Percentiles rank a stretch among this genome's conserved stretches.
Evolutionary conservation across 2,329 filamentous ascomycete genomes (phyloP).

Genomic region (Aspergillus terreus): DNA sequence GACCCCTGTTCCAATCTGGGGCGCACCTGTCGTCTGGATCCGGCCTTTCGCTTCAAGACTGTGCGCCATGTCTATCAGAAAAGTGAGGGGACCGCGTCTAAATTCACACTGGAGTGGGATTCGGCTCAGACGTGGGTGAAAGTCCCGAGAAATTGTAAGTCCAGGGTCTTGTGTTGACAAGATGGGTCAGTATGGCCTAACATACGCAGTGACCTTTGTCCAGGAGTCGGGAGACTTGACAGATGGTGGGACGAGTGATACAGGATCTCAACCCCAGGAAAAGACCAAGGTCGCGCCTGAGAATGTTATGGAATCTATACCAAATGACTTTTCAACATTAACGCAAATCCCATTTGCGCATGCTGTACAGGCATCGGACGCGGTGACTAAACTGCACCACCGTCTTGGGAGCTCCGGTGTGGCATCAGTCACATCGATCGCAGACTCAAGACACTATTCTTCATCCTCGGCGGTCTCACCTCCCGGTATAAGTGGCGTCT

Average conservation of each 20-base stretch:
- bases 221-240: conserved; percentile 19
- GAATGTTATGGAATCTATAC: not conserved
- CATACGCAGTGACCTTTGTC: conserved; percentile 23
- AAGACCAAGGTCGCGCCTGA: not conserved
- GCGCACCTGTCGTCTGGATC: conserved; percentile 28
- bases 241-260: conserved; percentile 4
- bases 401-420: not conserved
- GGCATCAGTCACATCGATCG: conserved; percentile 2
- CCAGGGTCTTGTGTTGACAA: not conserved
- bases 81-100: conserved; percentile 20
- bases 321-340: not conserved
- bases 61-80: conserved; percentile 34
- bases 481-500: conserved; percentile 1
- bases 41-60: conserved; percentile 31
- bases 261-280: not conserved
- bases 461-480: conserved; percentile 14
- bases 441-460: conserved; percentile 4
- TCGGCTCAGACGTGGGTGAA: conserved; percentile 30
- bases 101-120: conserved; percentile 30
- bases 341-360: conserved; percentile 1
- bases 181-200: not conserved
- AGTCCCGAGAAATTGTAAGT: conserved; percentile 24
- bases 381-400: not conserved
- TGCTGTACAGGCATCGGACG: not conserved
- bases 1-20: conserved; percentile 26